A percentile compares a stretch with the other conserved stretches of the same genome.
Evolutionary conservation across 306 rosid species (phyloP).

Genomic region (Styphnolobium japonicum): DNA sequence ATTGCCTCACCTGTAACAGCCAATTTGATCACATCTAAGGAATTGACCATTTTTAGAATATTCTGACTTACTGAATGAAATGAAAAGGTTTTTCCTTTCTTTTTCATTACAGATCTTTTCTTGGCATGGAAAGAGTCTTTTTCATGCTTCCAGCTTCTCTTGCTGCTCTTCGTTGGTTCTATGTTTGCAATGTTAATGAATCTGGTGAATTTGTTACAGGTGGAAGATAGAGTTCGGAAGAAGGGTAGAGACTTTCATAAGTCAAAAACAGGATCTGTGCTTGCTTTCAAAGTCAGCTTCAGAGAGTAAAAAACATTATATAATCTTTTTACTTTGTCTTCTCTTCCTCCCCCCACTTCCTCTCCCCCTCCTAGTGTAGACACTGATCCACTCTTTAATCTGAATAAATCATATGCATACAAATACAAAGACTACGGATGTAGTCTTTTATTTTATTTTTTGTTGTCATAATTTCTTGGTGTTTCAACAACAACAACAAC

Average conservation of each 20-base stretch:
- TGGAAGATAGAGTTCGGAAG: slow-evolving; percentile 74
- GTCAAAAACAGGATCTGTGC: slow-evolving; percentile 82
- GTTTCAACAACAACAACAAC: neutral
- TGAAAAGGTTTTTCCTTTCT: neutral
- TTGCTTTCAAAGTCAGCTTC: slow-evolving; percentile 93
- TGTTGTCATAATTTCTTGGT: neutral
- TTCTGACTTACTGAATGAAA: neutral
- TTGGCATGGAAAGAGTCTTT: neutral
- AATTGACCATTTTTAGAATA: neutral
- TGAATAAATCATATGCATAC: neutral
- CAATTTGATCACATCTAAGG: neutral
- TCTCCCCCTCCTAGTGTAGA: neutral
- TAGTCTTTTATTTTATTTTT: neutral
- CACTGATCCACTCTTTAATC: neutral
- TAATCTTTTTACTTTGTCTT: neutral
- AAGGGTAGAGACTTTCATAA: slow-evolving; percentile 76
- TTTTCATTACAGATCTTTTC: neutral
- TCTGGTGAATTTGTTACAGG: slow-evolving; percentile 40
- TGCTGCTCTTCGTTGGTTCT: neutral
- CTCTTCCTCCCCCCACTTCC: neutral
- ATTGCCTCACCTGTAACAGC: neutral
- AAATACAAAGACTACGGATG: neutral
- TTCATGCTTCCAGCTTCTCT: neutral
- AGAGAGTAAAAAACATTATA: slow-evolving; percentile 63
- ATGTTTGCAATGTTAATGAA: slow-evolving; percentile 13